These are phyloP conservation scores for Phyllosticta citriasiana DNA, from an alignment of 2,329 filamentous ascomycete species.

Conservation along the genomic window DNA sequence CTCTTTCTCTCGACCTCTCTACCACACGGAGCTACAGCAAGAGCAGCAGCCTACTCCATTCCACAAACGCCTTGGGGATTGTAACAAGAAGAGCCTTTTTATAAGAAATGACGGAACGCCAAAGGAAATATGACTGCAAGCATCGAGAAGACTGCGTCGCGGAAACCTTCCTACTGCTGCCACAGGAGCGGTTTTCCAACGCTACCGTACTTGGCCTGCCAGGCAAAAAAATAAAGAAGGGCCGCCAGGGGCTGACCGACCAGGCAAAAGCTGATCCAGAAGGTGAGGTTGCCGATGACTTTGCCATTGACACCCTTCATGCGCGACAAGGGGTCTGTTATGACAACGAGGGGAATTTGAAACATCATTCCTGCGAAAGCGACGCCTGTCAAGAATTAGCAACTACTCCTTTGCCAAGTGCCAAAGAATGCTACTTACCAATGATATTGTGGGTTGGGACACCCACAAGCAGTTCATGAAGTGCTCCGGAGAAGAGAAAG, in stretches of 20 bases:
- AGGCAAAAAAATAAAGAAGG: slow-evolving; percentile 92
- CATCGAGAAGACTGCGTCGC: neutral
- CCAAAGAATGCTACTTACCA: slow-evolving; percentile 38
- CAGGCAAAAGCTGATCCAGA: slow-evolving; percentile 93
- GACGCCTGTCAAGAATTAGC: slow-evolving; percentile 51
- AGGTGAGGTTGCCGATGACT: slow-evolving; percentile 82
- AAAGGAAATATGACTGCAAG: neutral
- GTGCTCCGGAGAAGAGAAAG: slow-evolving; percentile 76
- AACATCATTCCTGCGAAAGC: slow-evolving; percentile 91
- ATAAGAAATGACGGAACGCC: neutral
- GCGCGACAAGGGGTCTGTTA: slow-evolving; percentile 72
- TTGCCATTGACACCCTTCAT: slow-evolving; percentile 66
- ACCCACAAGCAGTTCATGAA: slow-evolving; percentile 89
- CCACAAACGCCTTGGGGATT: no score
- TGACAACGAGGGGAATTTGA: slow-evolving; percentile 75
- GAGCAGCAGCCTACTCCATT: no score
- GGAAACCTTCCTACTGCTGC: neutral
- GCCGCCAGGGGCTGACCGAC: slow-evolving; percentile 91
- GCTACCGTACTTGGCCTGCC: slow-evolving; percentile 94
- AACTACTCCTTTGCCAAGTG: neutral
- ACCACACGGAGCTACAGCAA: no score
- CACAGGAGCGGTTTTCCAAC: slow-evolving; percentile 38
- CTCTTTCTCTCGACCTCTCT: no score
- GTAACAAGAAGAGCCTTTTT: neutral
- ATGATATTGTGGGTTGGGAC: slow-evolving; percentile 91